A percentile compares a stretch with the other conserved stretches of the same genome.
Conservation (phyloP, 495 filamentous ascomycete genomes). For the Tuber magnatum region DNA sequence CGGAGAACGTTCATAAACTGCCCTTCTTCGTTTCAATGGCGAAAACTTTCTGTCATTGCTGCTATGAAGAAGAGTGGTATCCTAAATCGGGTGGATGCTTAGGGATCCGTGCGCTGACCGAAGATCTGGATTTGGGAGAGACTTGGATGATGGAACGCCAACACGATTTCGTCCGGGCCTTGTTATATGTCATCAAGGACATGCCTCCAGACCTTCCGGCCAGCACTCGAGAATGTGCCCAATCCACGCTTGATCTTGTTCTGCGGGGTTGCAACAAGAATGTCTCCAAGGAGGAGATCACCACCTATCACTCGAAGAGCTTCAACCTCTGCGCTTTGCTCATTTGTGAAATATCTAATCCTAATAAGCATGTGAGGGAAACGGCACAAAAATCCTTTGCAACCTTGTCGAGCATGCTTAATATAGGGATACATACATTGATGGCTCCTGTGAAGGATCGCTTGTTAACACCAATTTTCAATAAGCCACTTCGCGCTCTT, state of each 20-base stretch:
- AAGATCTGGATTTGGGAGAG: constrained; percentile 72
- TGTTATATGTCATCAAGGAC: constrained; percentile 96
- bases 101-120: constrained; percentile 76
- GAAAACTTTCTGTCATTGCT: constrained; percentile 81
- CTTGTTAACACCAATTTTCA: constrained; percentile 77
- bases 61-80: constrained; percentile 96
- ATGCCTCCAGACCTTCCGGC: constrained; percentile 87
- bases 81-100: constrained; percentile 85
- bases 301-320: constrained; percentile 55
- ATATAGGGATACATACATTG: constrained; percentile 73
- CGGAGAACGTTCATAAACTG: constrained; percentile 60
- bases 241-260: constrained; percentile 70
- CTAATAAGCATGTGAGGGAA: constrained; percentile 87
- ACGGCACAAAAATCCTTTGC: constrained; percentile 72
- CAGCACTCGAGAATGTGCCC: constrained; percentile 70
- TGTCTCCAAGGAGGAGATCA: constrained; percentile 66
- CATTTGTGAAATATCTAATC: constrained; percentile 78
- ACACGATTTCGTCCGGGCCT: constrained; percentile 71
- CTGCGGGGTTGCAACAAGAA: constrained; percentile 66
- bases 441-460: constrained; percentile 80
- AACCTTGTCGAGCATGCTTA: constrained; percentile 68
- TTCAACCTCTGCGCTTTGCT: constrained; percentile 72
- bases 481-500: constrained; percentile 84
- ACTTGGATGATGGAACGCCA: constrained; percentile 73
- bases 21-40: constrained; percentile 75